Conservation (phyloP, 768 basidiomycete genomes). For the Thelephora ganbajun region DNA sequence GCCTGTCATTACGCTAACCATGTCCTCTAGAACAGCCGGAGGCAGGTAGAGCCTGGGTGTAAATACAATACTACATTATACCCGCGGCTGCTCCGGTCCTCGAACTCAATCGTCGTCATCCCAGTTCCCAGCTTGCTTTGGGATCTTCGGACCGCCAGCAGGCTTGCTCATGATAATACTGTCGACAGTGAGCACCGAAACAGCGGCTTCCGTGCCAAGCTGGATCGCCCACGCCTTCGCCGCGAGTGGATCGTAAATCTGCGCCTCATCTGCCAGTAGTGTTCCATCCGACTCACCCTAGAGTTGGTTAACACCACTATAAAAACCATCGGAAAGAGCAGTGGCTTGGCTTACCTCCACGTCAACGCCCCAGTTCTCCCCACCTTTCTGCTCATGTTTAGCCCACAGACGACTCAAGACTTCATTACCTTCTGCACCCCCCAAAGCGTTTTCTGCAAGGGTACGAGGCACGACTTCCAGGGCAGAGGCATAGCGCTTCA, state of each 20-base stretch:
- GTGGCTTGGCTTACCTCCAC: conserved; percentile 57
- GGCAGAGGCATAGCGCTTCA: conserved; percentile 78
- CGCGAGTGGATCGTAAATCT: conserved; percentile 78
- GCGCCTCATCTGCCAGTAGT: conserved; percentile 40
- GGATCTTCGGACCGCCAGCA: conserved; percentile 79
- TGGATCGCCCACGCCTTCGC: conserved; percentile 85
- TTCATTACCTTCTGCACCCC: conserved; percentile 86
- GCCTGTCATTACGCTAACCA: no score
- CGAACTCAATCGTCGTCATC: conserved; percentile 45
- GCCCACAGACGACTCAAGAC: conserved; percentile 82
- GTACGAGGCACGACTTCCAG: conserved; percentile 89
- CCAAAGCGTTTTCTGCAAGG: conserved; percentile 89
- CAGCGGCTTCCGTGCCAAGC: conserved; percentile 85
- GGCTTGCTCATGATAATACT: conserved; percentile 96
- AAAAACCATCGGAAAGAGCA: background rate
- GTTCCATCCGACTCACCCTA: conserved; percentile 75
- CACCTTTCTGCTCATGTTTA: conserved; percentile 68
- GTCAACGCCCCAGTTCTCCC: conserved; percentile 74
- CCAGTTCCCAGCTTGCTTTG: conserved; percentile 81
- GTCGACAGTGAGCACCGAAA: conserved; percentile 87
- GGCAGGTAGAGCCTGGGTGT: no score
- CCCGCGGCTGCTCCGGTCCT: background rate
- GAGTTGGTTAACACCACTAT: conserved; percentile 2
- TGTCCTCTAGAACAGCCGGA: no score
- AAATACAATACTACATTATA: no score